Conservation (phyloP, 768 basidiomycete genomes). For the Suillus cothurnatus region DNA sequence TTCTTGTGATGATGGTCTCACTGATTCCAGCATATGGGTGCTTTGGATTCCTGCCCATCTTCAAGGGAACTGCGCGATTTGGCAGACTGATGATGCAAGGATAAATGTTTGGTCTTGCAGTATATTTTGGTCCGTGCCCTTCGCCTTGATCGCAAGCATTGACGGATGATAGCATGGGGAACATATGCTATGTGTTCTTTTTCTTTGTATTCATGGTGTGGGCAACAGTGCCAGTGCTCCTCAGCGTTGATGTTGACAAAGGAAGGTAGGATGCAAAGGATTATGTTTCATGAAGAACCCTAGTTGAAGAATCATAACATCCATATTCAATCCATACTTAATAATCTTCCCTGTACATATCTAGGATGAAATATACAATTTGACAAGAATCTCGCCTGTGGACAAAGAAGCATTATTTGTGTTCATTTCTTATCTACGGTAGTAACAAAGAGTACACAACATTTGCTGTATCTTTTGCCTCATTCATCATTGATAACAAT, state of each 20-base stretch:
- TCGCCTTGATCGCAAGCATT: not conserved
- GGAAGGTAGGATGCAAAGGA: conserved; percentile 57
- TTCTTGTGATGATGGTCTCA: conserved; percentile 66
- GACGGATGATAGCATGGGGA: conserved; percentile 72
- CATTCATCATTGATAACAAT: no score
- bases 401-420: no score
- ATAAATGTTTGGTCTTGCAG: conserved; percentile 85
- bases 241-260: conserved; percentile 64
- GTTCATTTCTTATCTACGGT: no score
- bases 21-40: conserved; percentile 81
- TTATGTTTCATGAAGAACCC: conserved; percentile 23
- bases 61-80: conserved; percentile 47
- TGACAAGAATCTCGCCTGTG: not conserved
- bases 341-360: not conserved
- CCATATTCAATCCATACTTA: not conserved
- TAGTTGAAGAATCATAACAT: conserved; percentile 4
- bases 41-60: conserved; percentile 68
- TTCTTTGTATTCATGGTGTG: conserved; percentile 85
- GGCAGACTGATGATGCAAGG: conserved; percentile 76
- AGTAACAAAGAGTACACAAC: no score
- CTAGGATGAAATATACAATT: not conserved
- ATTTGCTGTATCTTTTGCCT: no score
- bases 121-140: conserved; percentile 70
- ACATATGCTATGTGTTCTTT: conserved; percentile 90
- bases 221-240: conserved; percentile 76